A percentile compares a stretch with the other conserved stretches of the same genome.
phyloP scores from a whole-genome alignment of 441 rosid species.

The Corymbia calophylla region DNA sequence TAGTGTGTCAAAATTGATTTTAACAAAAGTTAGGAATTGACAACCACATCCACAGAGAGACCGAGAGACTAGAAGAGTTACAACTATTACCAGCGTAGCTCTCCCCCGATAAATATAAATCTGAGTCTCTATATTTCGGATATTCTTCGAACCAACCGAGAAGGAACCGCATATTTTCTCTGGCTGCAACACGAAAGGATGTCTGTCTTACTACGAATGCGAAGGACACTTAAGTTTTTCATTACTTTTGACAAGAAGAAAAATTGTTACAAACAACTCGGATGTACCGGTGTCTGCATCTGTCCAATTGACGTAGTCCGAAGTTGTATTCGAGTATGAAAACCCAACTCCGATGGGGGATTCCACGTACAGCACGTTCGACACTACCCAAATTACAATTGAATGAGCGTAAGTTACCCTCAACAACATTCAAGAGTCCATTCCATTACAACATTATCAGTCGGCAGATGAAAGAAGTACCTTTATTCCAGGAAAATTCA shows the following conservation, averaged over 20 bases:
- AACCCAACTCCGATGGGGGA: not conserved
- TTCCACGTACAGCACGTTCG: not conserved
- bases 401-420: not conserved
- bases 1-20: not conserved
- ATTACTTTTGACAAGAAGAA: not conserved
- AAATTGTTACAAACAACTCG: not conserved
- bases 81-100: not conserved
- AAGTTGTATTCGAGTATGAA: not conserved
- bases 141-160: not conserved
- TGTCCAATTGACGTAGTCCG: not conserved
- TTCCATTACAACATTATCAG: not conserved
- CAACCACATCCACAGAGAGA: not conserved
- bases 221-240: not conserved
- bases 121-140: not conserved
- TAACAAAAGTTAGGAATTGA: not conserved
- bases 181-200: not conserved
- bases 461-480: not conserved
- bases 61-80: not conserved
- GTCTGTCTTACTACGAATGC: not conserved
- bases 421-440: not conserved
- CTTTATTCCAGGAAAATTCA: not conserved
- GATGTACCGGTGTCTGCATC: not conserved
- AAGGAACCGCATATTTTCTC: not conserved
- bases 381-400: not conserved
- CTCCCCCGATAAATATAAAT: not conserved